Percentiles rank a stretch among this genome's conserved stretches.
These are phyloP conservation scores for Leucaena leucocephala DNA, from an alignment of 306 rosid species.

Conservation along the genomic window DNA sequence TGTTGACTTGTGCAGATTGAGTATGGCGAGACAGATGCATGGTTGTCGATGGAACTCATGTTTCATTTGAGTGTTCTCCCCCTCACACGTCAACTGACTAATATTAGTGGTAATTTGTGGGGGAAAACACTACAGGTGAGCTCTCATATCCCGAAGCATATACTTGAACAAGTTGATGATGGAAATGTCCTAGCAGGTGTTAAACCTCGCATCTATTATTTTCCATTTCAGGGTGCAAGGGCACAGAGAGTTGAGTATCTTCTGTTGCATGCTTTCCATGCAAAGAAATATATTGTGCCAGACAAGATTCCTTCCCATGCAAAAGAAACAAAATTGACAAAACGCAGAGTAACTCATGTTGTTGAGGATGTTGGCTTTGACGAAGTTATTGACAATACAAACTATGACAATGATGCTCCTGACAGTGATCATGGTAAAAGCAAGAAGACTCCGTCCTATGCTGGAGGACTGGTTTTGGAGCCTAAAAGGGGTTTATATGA, in stretches of 20 bases:
- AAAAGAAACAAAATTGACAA: conserved; percentile 64
- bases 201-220: conserved; percentile 22
- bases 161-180: conserved; percentile 32
- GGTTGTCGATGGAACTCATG: conserved; percentile 99
- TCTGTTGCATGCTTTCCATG: conserved; percentile 93
- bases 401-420: conserved; percentile 56
- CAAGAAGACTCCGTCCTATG: conserved; percentile 83
- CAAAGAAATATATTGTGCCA: conserved; percentile 83
- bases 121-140: conserved; percentile 95
- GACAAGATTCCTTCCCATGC: conserved; percentile 66
- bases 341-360: conserved; percentile 57
- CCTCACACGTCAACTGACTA: conserved; percentile 95
- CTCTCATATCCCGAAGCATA: not conserved
- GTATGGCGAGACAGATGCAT: conserved; percentile 95
- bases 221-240: conserved; percentile 88
- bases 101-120: conserved; percentile 95
- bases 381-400: conserved; percentile 51
- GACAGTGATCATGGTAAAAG: conserved; percentile 64
- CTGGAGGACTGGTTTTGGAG: conserved; percentile 96
- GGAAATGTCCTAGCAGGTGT: conserved; percentile 13
- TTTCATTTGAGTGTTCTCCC: conserved; percentile 96
- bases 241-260: conserved; percentile 98
- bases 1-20: conserved; percentile 69
- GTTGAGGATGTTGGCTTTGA: conserved; percentile 54
- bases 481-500: conserved; percentile 97